Conservation (phyloP, 805 yeast genomes). For the Peterozyma xylosa region DNA sequence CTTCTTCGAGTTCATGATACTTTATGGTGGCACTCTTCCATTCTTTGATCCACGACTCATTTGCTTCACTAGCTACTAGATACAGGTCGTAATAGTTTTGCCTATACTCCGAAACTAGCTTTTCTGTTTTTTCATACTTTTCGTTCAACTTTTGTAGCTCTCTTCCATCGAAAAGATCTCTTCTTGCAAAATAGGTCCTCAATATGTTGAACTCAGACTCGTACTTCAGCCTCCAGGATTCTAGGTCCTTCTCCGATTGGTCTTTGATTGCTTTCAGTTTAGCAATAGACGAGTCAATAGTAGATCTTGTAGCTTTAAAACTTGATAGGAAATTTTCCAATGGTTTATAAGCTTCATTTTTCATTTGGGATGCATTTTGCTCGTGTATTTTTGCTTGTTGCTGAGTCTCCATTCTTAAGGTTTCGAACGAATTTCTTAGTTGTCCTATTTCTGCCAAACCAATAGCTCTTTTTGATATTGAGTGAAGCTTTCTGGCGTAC, state of each 20-base stretch:
- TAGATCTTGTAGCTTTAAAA: constrained; percentile 45
- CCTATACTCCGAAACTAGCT: constrained; percentile 31
- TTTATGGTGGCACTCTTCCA: constrained; percentile 61
- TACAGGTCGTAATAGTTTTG: constrained; percentile 53
- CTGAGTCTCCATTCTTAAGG: constrained; percentile 49
- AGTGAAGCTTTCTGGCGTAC: constrained; percentile 47
- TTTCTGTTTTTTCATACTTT: constrained; percentile 44
- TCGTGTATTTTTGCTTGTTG: constrained; percentile 51
- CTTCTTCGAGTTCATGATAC: constrained; percentile 63
- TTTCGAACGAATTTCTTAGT: constrained; percentile 50
- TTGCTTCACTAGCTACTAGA: constrained; percentile 43
- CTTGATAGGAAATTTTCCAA: constrained; percentile 42
- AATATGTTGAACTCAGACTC: constrained; percentile 51
- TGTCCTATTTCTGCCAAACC: constrained; percentile 58
- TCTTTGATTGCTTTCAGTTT: constrained; percentile 44
- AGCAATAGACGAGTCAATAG: constrained; percentile 48
- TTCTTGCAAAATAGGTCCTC: constrained; percentile 52
- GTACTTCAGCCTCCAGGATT: constrained; percentile 37
- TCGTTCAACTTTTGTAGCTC: constrained; percentile 57
- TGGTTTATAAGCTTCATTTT: constrained; percentile 43
- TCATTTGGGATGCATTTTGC: constrained; percentile 41
- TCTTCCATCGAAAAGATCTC: constrained; percentile 63
- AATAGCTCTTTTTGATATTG: constrained; percentile 39
- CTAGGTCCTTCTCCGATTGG: constrained; percentile 27
- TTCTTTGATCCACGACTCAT: constrained; percentile 60